Base-by-base conservation (phyloP, 495 filamentous ascomycete species). In the Monascus purpureus region DNA sequence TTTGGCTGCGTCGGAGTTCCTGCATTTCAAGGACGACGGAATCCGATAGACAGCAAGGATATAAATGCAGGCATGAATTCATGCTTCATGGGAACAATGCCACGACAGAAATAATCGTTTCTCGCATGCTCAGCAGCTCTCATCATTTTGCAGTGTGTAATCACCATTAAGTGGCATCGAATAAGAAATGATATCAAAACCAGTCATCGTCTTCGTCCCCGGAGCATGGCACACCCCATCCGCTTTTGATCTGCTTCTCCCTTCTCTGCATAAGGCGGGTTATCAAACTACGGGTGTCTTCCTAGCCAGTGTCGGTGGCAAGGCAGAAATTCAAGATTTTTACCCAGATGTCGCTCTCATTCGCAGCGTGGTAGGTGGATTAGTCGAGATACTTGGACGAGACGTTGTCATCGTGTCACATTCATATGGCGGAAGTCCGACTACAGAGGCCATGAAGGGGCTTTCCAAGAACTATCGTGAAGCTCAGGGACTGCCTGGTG, bases 341-440 rank as follows among this genome's bases (percentile, higher is more conserved):
- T 32, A 49, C 20, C 42, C 41, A 0, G 57, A 61, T 28, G 55
- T 55, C n/a, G 28, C 26, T 0, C 39, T 42, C 0, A 39, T 60
- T 25, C 50, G 53, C 9, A 28, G 38, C 2, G 29, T 50, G 0
- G 46, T 58, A 16, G 42, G 48, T 17, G 24, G 32, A 4, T 55
- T 47, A 28, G 41, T 39, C 14, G 31, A 50, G 8, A 45, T n/a
- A n/a, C n/a, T 36, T 0, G 53, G 55, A 4, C 36, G 48, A 15
- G 55, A 61, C n/a, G 46, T 63, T 8, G 31, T 61, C 8, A 26
- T 63, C 15, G 31, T 63, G 16, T 41, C 47, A 18, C 59, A 63
- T 41, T 66, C 63, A 23, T 73, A 68, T 51, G 54, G 67, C 17
- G 70, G 68, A 4, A 35, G 65, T 8, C 62, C 68, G 0, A 65